Base-by-base conservation (phyloP, 148 eudicot genomes). In the Diospyros lotus region DNA sequence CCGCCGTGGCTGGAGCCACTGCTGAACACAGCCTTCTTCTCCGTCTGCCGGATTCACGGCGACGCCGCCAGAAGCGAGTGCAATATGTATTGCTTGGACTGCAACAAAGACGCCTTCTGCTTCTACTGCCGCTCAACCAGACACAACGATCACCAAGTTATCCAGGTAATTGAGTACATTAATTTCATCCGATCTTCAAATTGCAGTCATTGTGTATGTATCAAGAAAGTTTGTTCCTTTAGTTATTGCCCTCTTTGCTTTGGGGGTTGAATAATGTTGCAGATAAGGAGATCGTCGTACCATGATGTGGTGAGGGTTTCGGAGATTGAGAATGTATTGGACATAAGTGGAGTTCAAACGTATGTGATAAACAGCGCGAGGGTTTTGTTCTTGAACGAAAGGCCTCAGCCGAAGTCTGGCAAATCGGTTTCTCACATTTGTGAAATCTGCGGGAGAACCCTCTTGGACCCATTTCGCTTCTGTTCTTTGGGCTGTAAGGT, bases 261-360 rank as follows among this genome's bases (percentile, higher is more conserved):
- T 28, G 28, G 28, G 28, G 28, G 28, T 28, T 28, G 28, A 28
- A 28, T 28, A 28, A 44, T 72, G 83, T 6, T 61, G 73, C 64
- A 93, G 98, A 93, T 93, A 82, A 82, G 98, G 82, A 81, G 96
- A 80, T 93, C 98, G 15, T 93, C 98, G 6, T 93, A 93, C 61
- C 98, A 93, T 72, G 96, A 93, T 82, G 98, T 93, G 71, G 98
- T 93, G 53, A 82, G 98, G 71, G 96, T 91, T 50, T 84, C 93
- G n/a, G 98, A 93, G 75, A 85, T 93, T 55, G 85, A 93, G 54
- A 87, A 79, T 69, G 86, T 75, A 51, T 52, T 93, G 81, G 96
- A 93, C 46, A 87, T 83, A 75, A 82, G 84, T 67, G 98, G 96
- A 70, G 92, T 93, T 0, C 98, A 93, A 71, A 93, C 96, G 0